Conservation (phyloP, 345 rosid species). For the Isatis tinctoria region DNA sequence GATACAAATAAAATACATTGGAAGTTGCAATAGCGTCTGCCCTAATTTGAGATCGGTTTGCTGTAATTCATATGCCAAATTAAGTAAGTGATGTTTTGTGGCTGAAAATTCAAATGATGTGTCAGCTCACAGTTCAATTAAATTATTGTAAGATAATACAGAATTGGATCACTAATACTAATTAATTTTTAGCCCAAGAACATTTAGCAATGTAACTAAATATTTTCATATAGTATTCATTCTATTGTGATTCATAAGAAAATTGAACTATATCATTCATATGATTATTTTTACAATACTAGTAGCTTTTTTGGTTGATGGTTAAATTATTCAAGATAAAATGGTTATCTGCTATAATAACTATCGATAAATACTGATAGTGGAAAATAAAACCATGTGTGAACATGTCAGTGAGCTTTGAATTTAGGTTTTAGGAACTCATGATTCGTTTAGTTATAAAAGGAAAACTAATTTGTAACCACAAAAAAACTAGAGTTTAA, state of each 20-base stretch:
- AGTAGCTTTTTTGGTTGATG: background rate
- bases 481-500: constrained; percentile 23
- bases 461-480: constrained; percentile 28
- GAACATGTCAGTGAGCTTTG: constrained; percentile 17
- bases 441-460: constrained; percentile 27
- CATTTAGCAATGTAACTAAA: background rate
- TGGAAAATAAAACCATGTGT: constrained; percentile 17
- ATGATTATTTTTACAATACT: background rate
- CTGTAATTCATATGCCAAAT: constrained; percentile 20
- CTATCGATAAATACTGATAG: background rate
- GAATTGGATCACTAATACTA: background rate
- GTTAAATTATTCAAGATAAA: background rate
- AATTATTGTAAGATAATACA: background rate
- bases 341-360: background rate
- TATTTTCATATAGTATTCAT: background rate
- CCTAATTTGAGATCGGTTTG: constrained; percentile 10
- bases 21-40: background rate
- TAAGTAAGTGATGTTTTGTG: constrained; percentile 26
- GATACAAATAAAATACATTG: background rate
- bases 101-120: constrained; percentile 19
- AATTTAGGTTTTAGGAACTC: background rate
- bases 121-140: constrained; percentile 12
- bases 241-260: too few species aligned
- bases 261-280: background rate
- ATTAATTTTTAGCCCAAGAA: too few species aligned